These are phyloP conservation scores for Uronychia setigera DNA, from an alignment of 73 alveolate genomes.

Conservation along the genomic window DNA sequence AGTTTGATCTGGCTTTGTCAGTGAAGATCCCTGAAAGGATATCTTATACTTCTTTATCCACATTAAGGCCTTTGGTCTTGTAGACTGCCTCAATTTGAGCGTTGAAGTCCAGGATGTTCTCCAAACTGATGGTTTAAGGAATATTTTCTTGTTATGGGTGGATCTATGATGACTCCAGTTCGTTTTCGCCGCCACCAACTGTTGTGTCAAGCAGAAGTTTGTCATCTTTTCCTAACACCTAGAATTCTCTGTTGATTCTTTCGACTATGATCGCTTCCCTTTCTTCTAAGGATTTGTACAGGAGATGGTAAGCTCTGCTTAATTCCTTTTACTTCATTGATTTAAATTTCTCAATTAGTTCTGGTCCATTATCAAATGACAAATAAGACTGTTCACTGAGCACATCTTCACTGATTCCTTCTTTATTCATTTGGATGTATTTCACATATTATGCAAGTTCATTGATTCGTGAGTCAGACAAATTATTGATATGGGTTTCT, in stretches of 20 bases:
- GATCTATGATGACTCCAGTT: slow-evolving; percentile 10
- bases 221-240: slow-evolving; percentile 23
- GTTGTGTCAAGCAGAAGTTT: slow-evolving; percentile 27
- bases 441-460: neutral
- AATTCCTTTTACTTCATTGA: slow-evolving; percentile 9
- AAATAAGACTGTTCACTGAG: neutral
- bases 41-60: neutral
- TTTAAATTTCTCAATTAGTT: neutral
- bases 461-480: neutral
- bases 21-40: neutral
- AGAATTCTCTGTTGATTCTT: slow-evolving; percentile 18
- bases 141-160: slow-evolving; percentile 5
- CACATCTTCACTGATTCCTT: neutral
- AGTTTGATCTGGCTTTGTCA: neutral
- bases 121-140: slow-evolving; percentile 11
- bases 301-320: slow-evolving; percentile 39
- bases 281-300: neutral
- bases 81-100: neutral
- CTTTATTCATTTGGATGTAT: neutral
- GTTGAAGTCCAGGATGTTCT: slow-evolving; percentile 4
- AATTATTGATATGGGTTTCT: too few relatives aligned
- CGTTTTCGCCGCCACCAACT: slow-evolving; percentile 27
- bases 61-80: neutral
- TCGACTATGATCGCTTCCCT: slow-evolving; percentile 21
- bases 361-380: neutral